Base-by-base conservation (phyloP, 805 yeast species). In the Yarrowia hollandica region DNA sequence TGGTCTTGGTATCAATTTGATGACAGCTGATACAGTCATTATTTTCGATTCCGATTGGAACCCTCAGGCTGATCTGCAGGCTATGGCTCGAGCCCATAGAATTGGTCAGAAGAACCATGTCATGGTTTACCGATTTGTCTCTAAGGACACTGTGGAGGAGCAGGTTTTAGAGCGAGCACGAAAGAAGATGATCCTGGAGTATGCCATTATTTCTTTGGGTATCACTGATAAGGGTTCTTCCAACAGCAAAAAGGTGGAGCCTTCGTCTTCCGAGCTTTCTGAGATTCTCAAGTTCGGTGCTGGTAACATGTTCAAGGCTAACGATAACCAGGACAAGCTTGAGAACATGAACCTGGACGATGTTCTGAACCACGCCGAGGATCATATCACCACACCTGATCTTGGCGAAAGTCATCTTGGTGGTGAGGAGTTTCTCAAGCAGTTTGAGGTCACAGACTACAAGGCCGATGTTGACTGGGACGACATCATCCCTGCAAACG, bases 51-150 rank as follows among this genome's bases (percentile, higher is more conserved):
- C 96, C 4, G 99, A 94, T 75, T 94, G 99, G 99, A 94, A 94
- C 70, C 99, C 99, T 0, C 99, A 94, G 72, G 99, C 99, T 0
- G 99, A 94, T 79, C 77, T 94, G 67, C 99, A 94, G 74, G 99
- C 99, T 1, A 94, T 94, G 99, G 99, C 99, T 0, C 84, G 99
- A 74, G 99, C 99, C 2, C 99, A 94, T 75, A 85, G 99, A 77
- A 94, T 94, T 70, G 99, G 99, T n/a, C 99, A 94, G 72, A 94
- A 91, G 73, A 90, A 89, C 67, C 99, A 94, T 73, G 99, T 94
- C 33, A 89, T 90, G 84, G 98, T 94, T 15, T 94, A 94, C 71
- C 79, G 99, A 69, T 88, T 94, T 75, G 98, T 94, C n/a, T 86
- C 96, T 61, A 94, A 94, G 68, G 99, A 94, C 68, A 94, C 99